Percentiles rank a stretch among this genome's conserved stretches.
phyloP scores from a whole-genome alignment of 2,329 filamentous ascomycete genomes.

The Nothopassalora personata region DNA sequence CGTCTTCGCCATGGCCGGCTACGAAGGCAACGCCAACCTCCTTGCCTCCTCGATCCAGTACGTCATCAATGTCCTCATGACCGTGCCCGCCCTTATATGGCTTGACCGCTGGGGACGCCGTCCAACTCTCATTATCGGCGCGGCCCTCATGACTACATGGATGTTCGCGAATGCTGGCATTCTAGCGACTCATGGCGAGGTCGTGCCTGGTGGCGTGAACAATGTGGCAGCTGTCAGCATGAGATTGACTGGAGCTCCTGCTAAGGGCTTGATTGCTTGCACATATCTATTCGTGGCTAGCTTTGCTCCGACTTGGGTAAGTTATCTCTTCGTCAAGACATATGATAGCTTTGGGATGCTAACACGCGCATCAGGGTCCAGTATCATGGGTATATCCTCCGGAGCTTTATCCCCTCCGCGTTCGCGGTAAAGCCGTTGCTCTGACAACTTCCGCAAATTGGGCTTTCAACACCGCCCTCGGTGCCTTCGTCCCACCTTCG shows the following conservation, averaged over 20 bases:
- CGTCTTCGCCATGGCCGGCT: constrained; percentile 67
- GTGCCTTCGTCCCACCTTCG: constrained; percentile 54
- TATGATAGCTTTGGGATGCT: background rate
- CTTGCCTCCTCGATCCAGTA: constrained; percentile 67
- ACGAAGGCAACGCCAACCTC: constrained; percentile 50
- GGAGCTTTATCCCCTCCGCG: constrained; percentile 59
- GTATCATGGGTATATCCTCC: constrained; percentile 62
- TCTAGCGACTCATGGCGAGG: constrained; percentile 55
- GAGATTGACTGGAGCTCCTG: constrained; percentile 34
- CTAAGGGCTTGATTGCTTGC: constrained; percentile 52
- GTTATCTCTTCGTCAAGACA: background rate
- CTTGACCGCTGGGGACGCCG: constrained; percentile 73
- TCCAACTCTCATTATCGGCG: constrained; percentile 59
- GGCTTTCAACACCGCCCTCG: constrained; percentile 54
- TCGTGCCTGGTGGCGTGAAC: constrained; percentile 34
- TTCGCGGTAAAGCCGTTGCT: constrained; percentile 55
- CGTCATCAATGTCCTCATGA: constrained; percentile 74
- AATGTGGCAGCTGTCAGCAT: constrained; percentile 38
- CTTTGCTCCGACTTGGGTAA: constrained; percentile 49
- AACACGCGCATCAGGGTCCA: constrained; percentile 32
- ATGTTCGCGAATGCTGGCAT: constrained; percentile 59
- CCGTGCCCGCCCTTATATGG: constrained; percentile 67
- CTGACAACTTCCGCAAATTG: constrained; percentile 53
- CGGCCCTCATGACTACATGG: constrained; percentile 58
- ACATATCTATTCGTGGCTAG: constrained; percentile 68